Percentiles rank a stretch among this genome's conserved stretches.
phyloP scores from a whole-genome alignment of 2,329 filamentous ascomycete species.

The Aureobasidium sp. region DNA sequence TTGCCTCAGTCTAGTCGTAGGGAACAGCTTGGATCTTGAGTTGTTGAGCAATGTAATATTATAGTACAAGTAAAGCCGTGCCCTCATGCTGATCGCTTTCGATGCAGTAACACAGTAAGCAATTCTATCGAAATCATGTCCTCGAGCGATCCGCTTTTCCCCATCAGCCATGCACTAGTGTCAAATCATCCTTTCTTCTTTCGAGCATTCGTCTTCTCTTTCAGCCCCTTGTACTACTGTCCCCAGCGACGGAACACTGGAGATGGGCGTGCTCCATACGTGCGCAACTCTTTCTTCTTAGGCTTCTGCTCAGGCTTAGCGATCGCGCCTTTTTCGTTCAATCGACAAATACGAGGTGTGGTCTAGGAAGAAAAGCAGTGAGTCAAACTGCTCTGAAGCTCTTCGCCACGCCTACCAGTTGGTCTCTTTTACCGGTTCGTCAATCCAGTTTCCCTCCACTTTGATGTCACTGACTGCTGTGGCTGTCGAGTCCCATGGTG shows the following conservation, averaged over 20 bases:
- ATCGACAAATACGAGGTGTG: not conserved
- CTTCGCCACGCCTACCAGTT: conserved; percentile 16
- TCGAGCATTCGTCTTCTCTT: conserved; percentile 3
- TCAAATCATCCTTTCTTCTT: not conserved
- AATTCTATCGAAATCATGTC: not conserved
- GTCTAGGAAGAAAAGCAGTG: conserved; percentile 15
- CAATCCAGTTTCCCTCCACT: not conserved
- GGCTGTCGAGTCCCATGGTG: not conserved
- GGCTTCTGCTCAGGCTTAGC: conserved; percentile 4
- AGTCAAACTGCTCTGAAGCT: conserved; percentile 10
- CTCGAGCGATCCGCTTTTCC: not conserved
- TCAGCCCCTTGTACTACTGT: conserved; percentile 3
- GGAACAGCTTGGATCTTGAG: too few relatives aligned
- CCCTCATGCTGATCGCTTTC: not conserved
- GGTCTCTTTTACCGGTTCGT: not conserved
- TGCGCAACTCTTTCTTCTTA: not conserved
- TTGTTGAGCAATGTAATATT: conserved; percentile 1
- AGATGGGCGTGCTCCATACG: not conserved
- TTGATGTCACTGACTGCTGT: not conserved
- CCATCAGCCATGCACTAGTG: not conserved
- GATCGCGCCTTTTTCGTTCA: conserved; percentile 1
- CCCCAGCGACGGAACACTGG: not conserved
- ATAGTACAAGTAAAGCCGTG: not conserved
- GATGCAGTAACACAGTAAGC: not conserved
- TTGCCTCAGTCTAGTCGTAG: too few relatives aligned